Evolutionary conservation across 2,329 filamentous ascomycete genomes (phyloP), one percentile per base, ranked within the genome.

Genomic region (Cladosporium sp.): DNA sequence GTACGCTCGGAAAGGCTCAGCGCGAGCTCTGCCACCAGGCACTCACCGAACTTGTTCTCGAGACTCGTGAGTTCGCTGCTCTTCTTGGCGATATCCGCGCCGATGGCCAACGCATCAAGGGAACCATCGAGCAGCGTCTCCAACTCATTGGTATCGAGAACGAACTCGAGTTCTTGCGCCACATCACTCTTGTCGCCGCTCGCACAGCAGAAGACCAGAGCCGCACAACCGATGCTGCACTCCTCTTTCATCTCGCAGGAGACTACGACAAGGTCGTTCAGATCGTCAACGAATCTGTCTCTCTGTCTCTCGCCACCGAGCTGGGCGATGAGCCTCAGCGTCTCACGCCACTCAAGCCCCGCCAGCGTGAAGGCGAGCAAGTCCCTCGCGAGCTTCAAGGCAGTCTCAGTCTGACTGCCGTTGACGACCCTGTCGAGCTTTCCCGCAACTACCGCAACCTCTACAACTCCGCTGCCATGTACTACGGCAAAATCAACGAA

Each of bases 261-360:
- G 91, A 98, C 67, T 97, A 95, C 66, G 90, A 98, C 67, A 90
- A 84, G 48, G 94, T 97, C n/a, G 83, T 96, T 38, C 76, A 80
- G 20, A 92, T 97, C 57, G 82, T 97, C 63, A 95, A 91, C 69
- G 85, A 90, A 33, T 86, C 91, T 3, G 77, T 98, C 30, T 94
- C 91, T 50, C 90, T 97, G 68, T 88, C 89, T 38, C 83, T 97
- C 53, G 85, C 88, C 11, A 78, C 92, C 9, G 90, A 95, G 61
- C 79, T 95, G 59, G 90, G 89, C 47, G 85, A 93, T 59, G 84
- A 89, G 52, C 82, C 85, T 15, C 77, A 91, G 69, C 84, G 84
- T 36, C 73, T 95, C 43, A 82, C 90, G 68, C 88, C 89, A 2
- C 75, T 94, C 59, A 90, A 88, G 70, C 87, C 89, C 27, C 79